Conservation (phyloP, 768 basidiomycete genomes). For the Chalciporus piperatus region DNA sequence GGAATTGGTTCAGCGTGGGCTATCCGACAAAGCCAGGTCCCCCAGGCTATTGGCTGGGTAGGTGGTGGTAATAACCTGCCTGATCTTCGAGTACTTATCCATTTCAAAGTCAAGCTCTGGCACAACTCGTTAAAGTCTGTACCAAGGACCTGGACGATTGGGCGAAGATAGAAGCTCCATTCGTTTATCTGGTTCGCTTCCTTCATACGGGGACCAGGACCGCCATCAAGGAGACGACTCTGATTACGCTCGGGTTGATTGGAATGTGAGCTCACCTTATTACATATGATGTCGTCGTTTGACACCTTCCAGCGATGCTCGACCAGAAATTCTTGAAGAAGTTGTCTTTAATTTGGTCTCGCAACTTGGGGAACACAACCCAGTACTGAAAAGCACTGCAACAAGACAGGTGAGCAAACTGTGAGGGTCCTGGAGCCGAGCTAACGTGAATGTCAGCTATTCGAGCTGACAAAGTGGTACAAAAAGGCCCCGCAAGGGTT, state of each 20-base stretch:
- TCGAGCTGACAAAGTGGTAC: constrained; percentile 52
- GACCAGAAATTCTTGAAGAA: constrained; percentile 53
- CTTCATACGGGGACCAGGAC: constrained; percentile 44
- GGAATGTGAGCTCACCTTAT: constrained; percentile 34
- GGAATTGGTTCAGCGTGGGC: constrained; percentile 45
- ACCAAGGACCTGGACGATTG: constrained; percentile 33
- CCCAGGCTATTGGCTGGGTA: constrained; percentile 72
- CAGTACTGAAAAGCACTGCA: constrained; percentile 66
- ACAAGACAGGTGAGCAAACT: constrained; percentile 54
- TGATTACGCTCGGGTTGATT: constrained; percentile 59
- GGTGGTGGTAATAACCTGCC: constrained; percentile 15
- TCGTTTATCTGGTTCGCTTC: constrained; percentile 45
- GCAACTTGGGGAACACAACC: constrained; percentile 65
- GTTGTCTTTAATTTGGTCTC: constrained; percentile 60
- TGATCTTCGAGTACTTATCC: constrained; percentile 8
- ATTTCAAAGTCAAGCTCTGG: constrained; percentile 41
- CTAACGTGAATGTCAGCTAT: constrained; percentile 43
- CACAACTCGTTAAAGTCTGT: constrained; percentile 45
- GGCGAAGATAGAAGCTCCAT: constrained; percentile 38
- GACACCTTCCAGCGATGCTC: constrained; percentile 40
- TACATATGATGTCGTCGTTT: background rate
- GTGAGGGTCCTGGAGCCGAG: background rate
- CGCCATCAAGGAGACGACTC: constrained; percentile 57
- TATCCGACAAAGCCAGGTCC: constrained; percentile 53
- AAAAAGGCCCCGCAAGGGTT: constrained; percentile 65